Conservation (phyloP, 2,329 filamentous ascomycete species). For the Thelonectria discophora region DNA sequence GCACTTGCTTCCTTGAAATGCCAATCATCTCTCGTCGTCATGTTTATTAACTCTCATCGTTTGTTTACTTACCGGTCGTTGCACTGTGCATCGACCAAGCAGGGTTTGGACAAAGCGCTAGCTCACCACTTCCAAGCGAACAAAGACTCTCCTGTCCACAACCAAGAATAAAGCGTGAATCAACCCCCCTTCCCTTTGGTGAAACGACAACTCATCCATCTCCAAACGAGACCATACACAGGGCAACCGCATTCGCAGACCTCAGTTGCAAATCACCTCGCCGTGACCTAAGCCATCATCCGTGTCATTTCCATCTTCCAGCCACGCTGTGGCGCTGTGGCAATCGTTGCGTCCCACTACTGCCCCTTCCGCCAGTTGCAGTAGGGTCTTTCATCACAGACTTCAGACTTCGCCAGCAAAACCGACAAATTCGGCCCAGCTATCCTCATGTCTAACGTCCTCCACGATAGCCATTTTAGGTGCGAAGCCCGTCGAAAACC, state of each 20-base stretch:
- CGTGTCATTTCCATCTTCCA: conserved; percentile 17
- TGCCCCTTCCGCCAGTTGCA: not conserved
- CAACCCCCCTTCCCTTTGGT: not conserved
- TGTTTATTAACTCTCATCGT: too few species aligned
- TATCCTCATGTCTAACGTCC: conserved; percentile 40
- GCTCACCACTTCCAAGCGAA: not conserved
- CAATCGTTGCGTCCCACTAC: not conserved
- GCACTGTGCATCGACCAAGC: not conserved
- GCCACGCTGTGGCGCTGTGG: conserved; percentile 26
- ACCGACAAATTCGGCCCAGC: conserved; percentile 8
- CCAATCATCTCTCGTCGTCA: too few species aligned
- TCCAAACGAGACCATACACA: not conserved
- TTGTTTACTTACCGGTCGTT: too few species aligned
- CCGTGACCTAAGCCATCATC: not conserved
- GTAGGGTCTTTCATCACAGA: conserved; percentile 11
- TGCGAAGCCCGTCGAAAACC: conserved; percentile 2
- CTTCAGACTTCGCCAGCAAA: not conserved
- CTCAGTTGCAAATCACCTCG: not conserved
- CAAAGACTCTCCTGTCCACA: not conserved
- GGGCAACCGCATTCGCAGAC: not conserved
- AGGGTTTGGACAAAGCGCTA: conserved; percentile 11
- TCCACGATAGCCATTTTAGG: conserved; percentile 35
- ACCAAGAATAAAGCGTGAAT: not conserved
- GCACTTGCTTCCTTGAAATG: too few species aligned
- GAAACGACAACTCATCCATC: not conserved